Conservation (phyloP, 257 asterid genomes). For the Nicotiana undulata region DNA sequence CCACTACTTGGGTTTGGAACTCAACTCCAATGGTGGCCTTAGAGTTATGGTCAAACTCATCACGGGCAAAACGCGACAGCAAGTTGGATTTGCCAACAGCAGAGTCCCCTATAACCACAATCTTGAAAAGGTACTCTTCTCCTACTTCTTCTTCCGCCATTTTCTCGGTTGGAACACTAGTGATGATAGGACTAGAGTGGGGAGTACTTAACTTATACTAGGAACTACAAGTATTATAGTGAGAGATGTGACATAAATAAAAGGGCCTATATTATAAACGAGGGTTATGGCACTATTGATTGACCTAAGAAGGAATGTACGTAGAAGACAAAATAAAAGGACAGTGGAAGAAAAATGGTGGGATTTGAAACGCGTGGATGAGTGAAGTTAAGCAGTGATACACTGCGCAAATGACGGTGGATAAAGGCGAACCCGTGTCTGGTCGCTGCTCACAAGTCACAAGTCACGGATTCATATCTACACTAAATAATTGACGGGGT, state of each 20-base stretch:
- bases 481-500: no score
- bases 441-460: no score
- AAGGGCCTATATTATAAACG: background rate
- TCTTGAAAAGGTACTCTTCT: slow-evolving; percentile 67
- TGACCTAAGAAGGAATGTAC: no score
- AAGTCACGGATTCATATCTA: no score
- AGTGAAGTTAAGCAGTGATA: slow-evolving; percentile 16
- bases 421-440: background rate
- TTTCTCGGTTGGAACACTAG: background rate
- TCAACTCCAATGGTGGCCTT: slow-evolving; percentile 79
- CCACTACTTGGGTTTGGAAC: slow-evolving; percentile 70
- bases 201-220: no score
- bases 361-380: background rate
- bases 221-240: no score
- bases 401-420: slow-evolving; percentile 18
- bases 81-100: slow-evolving; percentile 84
- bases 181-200: background rate
- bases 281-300: background rate
- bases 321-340: no score
- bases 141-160: slow-evolving; percentile 42
- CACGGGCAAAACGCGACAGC: slow-evolving; percentile 65
- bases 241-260: background rate
- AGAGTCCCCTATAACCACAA: slow-evolving; percentile 71
- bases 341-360: no score
- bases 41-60: slow-evolving; percentile 60